Conservation (phyloP, 768 basidiomycete species). For the Boletus pseudo-olivaceus region DNA sequence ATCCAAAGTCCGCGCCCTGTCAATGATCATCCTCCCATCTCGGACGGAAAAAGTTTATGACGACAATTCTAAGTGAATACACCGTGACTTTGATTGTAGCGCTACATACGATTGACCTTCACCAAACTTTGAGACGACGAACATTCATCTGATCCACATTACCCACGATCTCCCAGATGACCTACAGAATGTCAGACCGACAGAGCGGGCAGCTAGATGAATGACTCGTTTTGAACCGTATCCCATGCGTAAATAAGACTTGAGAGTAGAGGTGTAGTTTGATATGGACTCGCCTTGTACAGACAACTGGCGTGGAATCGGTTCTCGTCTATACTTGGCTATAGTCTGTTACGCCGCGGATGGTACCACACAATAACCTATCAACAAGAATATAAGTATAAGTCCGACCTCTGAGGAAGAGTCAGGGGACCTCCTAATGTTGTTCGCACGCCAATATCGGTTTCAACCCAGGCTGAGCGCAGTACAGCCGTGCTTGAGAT, state of each 20-base stretch:
- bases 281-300: slow-evolving; percentile 61
- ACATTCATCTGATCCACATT: neutral
- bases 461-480: slow-evolving; percentile 69
- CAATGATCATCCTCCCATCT: neutral
- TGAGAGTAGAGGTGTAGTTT: neutral
- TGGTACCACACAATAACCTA: neutral
- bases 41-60: neutral
- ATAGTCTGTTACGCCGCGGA: slow-evolving; percentile 43
- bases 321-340: slow-evolving; percentile 72
- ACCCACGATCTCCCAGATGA: neutral
- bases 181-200: slow-evolving; percentile 73
- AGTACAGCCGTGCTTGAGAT: slow-evolving; percentile 56
- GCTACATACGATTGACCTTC: neutral
- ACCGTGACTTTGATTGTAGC: too few species aligned
- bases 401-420: slow-evolving; percentile 62
- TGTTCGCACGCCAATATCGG: slow-evolving; percentile 63
- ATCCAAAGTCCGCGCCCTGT: too few species aligned
- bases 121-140: neutral
- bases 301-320: slow-evolving; percentile 89
- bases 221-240: slow-evolving; percentile 81
- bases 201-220: slow-evolving; percentile 90
- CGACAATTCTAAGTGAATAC: neutral
- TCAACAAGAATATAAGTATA: neutral
- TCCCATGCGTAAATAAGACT: neutral
- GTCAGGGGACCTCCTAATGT: slow-evolving; percentile 66